phyloP scores from a whole-genome alignment of 164 flowering plant genomes.

The Berberis vulgaris region DNA sequence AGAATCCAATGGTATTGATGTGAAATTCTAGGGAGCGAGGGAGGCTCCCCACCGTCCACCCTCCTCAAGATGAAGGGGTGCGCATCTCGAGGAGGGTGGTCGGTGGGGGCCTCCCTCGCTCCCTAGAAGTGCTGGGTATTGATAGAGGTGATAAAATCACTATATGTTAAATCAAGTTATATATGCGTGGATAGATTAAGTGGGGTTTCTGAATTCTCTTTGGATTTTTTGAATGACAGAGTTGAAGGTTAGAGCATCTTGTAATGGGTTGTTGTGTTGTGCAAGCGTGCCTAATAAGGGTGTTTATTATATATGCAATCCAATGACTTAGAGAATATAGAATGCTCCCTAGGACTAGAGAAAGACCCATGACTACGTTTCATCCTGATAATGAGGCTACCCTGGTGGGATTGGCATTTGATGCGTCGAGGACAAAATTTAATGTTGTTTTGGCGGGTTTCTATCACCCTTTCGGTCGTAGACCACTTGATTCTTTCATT shows the following conservation, averaged over 20 bases:
- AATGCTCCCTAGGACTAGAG: slow-evolving; percentile 58
- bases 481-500: slow-evolving; percentile 54
- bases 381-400: slow-evolving; percentile 81
- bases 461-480: slow-evolving; percentile 64
- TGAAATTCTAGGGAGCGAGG: too few species aligned
- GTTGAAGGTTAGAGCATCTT: slow-evolving; percentile 80
- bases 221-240: slow-evolving; percentile 70
- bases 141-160: slow-evolving; percentile 51
- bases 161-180: slow-evolving; percentile 34
- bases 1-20: slow-evolving; percentile 48
- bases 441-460: slow-evolving; percentile 81
- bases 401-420: slow-evolving; percentile 72
- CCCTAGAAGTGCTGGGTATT: too few species aligned
- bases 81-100: too few species aligned
- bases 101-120: too few species aligned
- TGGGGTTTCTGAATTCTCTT: slow-evolving; percentile 55
- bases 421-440: slow-evolving; percentile 29
- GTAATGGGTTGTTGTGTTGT: slow-evolving; percentile 89
- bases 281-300: slow-evolving; percentile 77
- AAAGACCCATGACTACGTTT: slow-evolving; percentile 65
- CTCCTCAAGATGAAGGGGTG: too few species aligned
- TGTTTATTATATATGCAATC: slow-evolving; percentile 85
- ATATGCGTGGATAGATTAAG: slow-evolving; percentile 54
- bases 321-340: slow-evolving; percentile 64
- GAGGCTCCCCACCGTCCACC: too few species aligned